Percentiles rank a stretch among this genome's conserved stretches.
Evolutionary conservation across 2,329 filamentous ascomycete genomes (phyloP).

Genomic region (Domatiomyces globalis): DNA sequence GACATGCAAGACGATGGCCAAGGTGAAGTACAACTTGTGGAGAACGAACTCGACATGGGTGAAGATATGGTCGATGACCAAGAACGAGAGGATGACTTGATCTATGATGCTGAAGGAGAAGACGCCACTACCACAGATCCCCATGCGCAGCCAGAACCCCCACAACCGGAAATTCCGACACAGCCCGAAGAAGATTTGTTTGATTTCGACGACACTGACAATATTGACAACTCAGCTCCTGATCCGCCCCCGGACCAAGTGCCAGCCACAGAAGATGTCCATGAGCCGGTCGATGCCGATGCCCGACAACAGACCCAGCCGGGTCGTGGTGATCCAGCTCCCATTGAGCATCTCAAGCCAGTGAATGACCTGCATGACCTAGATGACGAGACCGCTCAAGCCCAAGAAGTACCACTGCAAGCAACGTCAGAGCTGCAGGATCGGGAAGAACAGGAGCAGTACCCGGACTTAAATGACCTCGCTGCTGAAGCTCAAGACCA

Average conservation of each 20-base stretch:
- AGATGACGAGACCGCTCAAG: background rate
- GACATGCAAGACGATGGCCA: slow-evolving; percentile 22
- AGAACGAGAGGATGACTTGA: slow-evolving; percentile 15
- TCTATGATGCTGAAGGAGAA: slow-evolving; percentile 13
- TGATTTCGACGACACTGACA: slow-evolving; percentile 2
- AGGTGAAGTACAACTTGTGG: slow-evolving; percentile 7
- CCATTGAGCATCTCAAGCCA: background rate
- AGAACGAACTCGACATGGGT: slow-evolving; percentile 16
- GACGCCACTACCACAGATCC: slow-evolving; percentile 1
- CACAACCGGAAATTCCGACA: background rate
- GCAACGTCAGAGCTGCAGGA: background rate
- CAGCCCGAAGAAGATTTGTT: slow-evolving; percentile 1
- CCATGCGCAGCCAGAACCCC: background rate
- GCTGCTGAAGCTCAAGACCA: background rate
- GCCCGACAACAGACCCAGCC: background rate
- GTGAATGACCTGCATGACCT: background rate
- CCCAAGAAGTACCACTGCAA: background rate
- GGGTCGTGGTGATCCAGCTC: background rate
- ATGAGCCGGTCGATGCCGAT: background rate
- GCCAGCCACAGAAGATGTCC: background rate
- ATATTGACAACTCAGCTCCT: background rate
- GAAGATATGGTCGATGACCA: slow-evolving; percentile 10
- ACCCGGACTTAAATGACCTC: background rate
- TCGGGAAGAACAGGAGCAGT: background rate
- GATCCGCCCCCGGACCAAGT: background rate